Conservation (phyloP, 176 grass and related monocot species). For the Rhynchospora pubera region DNA sequence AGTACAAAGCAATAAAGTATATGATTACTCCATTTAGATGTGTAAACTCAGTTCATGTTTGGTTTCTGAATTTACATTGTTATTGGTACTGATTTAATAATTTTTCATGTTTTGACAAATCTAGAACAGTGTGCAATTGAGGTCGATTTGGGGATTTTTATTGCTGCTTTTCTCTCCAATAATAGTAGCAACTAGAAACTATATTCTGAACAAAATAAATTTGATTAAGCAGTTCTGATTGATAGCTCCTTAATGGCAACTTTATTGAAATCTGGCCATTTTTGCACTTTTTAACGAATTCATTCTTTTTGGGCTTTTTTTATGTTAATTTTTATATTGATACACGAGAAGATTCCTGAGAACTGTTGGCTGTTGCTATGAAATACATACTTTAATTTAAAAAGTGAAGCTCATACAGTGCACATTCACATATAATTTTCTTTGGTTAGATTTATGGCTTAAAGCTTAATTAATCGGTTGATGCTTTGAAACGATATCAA, state of each 20-base stretch:
- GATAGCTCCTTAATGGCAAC: not conserved
- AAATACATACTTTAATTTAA: not conserved
- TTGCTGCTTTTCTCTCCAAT: not conserved
- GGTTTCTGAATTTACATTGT: not conserved
- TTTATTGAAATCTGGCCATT: not conserved
- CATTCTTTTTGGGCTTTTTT: not conserved
- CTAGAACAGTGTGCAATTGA: not conserved
- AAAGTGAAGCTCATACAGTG: not conserved
- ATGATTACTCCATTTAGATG: not conserved
- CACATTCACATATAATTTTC: not conserved
- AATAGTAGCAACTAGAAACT: not conserved
- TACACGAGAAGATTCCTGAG: not conserved
- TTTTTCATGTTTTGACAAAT: not conserved
- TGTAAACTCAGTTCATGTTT: conserved; percentile 11
- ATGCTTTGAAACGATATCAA: not conserved
- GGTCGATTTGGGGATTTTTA: not conserved
- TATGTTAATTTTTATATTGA: not conserved
- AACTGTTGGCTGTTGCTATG: too few species aligned
- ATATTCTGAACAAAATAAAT: not conserved
- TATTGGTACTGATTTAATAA: not conserved
- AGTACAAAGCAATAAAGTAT: not conserved
- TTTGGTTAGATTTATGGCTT: not conserved
- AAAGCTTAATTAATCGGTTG: not conserved
- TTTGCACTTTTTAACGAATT: not conserved
- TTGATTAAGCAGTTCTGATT: not conserved